A percentile compares a stretch with the other conserved stretches of the same genome.
Evolutionary conservation across 139 green algal species (phyloP).

Genomic region (Asterochloris sp.): DNA sequence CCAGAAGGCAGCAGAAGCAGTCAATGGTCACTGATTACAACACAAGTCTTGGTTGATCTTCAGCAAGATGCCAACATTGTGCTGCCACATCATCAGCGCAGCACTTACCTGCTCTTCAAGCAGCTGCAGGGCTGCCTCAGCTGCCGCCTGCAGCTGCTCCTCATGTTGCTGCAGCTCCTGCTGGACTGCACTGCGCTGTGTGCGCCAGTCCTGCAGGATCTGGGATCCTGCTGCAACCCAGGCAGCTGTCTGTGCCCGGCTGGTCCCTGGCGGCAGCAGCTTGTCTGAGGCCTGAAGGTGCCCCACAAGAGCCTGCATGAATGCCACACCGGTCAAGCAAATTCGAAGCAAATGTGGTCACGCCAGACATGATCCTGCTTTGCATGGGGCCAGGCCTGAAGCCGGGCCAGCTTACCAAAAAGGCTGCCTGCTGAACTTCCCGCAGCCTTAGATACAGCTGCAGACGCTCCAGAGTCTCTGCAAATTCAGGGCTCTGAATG

Average conservation of each 20-base stretch:
- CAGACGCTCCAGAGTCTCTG: conserved; percentile 44
- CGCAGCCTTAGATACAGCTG: conserved; percentile 30
- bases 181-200: conserved; percentile 12
- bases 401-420: background rate
- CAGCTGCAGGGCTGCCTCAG: conserved; percentile 19
- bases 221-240: conserved; percentile 25
- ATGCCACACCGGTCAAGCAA: conserved; percentile 2
- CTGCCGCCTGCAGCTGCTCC: conserved; percentile 19
- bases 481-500: conserved; percentile 33
- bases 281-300: background rate
- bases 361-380: no score
- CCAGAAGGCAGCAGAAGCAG: no score
- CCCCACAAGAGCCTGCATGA: conserved; percentile 1
- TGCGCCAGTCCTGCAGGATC: conserved; percentile 14
- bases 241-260: conserved; percentile 9
- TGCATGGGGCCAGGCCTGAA: no score
- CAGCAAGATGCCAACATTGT: no score
- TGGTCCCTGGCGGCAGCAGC: conserved; percentile 33
- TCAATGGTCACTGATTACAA: no score
- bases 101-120: conserved; percentile 26
- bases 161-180: conserved; percentile 30
- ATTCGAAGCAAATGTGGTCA: no score
- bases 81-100: background rate
- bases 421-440: conserved; percentile 27
- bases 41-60: no score